These are phyloP conservation scores for Fomitopsis schrenkii DNA, from an alignment of 1,284 basidiomycete species.

Conservation along the genomic window DNA sequence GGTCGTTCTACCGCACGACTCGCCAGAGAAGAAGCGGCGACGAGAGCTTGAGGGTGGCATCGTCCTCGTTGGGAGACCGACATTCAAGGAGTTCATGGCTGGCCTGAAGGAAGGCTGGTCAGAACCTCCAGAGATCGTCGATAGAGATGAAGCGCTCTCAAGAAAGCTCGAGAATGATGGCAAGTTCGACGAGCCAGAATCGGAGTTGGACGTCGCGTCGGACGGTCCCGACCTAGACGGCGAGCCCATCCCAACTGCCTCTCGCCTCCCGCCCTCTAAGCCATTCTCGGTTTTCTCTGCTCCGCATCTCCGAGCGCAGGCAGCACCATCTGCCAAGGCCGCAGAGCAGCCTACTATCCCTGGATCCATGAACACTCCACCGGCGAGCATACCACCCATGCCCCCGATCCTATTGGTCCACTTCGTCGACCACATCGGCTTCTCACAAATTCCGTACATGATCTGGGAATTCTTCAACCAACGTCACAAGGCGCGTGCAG, in stretches of 20 bases:
- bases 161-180: slow-evolving; percentile 68
- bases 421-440: slow-evolving; percentile 85
- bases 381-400: slow-evolving; percentile 64
- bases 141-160: slow-evolving; percentile 76
- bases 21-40: slow-evolving; percentile 52
- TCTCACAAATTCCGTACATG: slow-evolving; percentile 86
- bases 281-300: slow-evolving; percentile 39
- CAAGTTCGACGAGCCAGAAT: slow-evolving; percentile 67
- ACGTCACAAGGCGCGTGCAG: slow-evolving; percentile 72
- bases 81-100: slow-evolving; percentile 92
- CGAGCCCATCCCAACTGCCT: slow-evolving; percentile 37
- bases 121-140: slow-evolving; percentile 64
- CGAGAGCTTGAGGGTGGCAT: slow-evolving; percentile 79
- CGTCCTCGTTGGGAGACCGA: slow-evolving; percentile 86
- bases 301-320: slow-evolving; percentile 20
- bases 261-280: slow-evolving; percentile 36
- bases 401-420: slow-evolving; percentile 86
- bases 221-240: slow-evolving; percentile 26
- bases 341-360: slow-evolving; percentile 24
- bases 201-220: slow-evolving; percentile 17
- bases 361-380: slow-evolving; percentile 38
- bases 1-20: slow-evolving; percentile 53
- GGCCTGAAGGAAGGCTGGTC: slow-evolving; percentile 87
- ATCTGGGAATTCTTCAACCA: slow-evolving; percentile 92
- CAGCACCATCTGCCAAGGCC: slow-evolving; percentile 17